Conservation (phyloP, 164 flowering plant species). For the Sextonia rubra region DNA sequence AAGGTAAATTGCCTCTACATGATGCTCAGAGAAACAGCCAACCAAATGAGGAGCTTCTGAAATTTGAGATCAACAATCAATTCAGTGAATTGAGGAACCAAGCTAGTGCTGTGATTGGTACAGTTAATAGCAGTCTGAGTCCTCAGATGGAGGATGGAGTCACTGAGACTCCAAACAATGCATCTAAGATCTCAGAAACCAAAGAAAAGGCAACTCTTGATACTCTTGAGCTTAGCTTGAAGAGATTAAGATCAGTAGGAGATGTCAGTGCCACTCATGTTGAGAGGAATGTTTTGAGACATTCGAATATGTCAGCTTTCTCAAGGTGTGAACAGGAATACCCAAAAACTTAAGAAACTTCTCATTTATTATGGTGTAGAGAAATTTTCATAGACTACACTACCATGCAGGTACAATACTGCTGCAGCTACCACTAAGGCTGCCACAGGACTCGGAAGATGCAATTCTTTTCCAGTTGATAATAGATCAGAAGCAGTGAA, state of each 20-base stretch:
- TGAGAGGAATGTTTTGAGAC: slow-evolving; percentile 52
- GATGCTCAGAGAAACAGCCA: slow-evolving; percentile 17
- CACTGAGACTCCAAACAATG: slow-evolving; percentile 20
- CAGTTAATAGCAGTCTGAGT: background rate
- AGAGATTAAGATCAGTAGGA: slow-evolving; percentile 35
- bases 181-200: slow-evolving; percentile 22
- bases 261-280: slow-evolving; percentile 27
- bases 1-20: slow-evolving; percentile 21
- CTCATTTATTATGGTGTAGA: background rate
- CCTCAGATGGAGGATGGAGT: slow-evolving; percentile 20
- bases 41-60: slow-evolving; percentile 23
- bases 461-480: slow-evolving; percentile 51
- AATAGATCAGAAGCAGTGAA: slow-evolving; percentile 49
- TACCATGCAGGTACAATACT: slow-evolving; percentile 55
- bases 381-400: background rate
- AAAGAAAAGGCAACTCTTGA: slow-evolving; percentile 24
- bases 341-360: background rate
- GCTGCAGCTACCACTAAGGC: slow-evolving; percentile 46
- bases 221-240: slow-evolving; percentile 42
- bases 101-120: slow-evolving; percentile 19
- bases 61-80: slow-evolving; percentile 19
- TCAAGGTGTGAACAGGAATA: slow-evolving; percentile 46
- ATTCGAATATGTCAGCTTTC: slow-evolving; percentile 72
- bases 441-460: slow-evolving; percentile 50
- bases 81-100: slow-evolving; percentile 15